Evolutionary conservation across 176 grass and related monocot genomes (phyloP), one percentile per base, ranked within the genome.

Genomic region (Ensete glaucum): DNA sequence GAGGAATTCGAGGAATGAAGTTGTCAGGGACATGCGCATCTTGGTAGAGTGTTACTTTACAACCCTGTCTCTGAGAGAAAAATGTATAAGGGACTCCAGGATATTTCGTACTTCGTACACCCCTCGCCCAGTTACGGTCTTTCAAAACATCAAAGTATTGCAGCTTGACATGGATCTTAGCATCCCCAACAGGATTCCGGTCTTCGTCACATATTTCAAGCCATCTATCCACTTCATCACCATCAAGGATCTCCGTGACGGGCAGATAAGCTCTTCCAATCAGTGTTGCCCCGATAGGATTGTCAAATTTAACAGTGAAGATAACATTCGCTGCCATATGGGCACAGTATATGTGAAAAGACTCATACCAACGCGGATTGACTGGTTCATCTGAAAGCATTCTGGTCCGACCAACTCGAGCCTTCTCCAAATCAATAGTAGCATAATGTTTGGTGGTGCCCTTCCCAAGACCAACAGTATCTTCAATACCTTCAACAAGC

Each of bases 321-420:
- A 94, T 84, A 64, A 99, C 65, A 76, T 87, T 59, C 50, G 88
- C 34, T 21, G 88, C 88, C 88, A 84, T 85, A 81, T 99, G 90
- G 0, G 95, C 95, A 72, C 95, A 99, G 84, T 99, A 94, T 58
- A 99, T 94, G 84, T 89, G 95, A 82, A 99, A 99, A 10, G 76
- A 78, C 77, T 99, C 90, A 65, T 94, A 91, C 95, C 95, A 99
- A 20, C 90, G 84, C 54, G 95, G 95, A 79, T 99, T 99, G 72
- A 74, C 78, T 16, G 90, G 78, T 81, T 99, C 90, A 19, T 80
- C 74, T 62, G 55, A 19, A 77, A 94, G 80, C 58, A 89, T 86
- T 71, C 88, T 85, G 67, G 95, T 99, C 78, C 95, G 82, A 23
- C 88, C 95, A 62, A 99, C 95, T 67, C 95, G 84, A 21, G 95